These are phyloP conservation scores for Penicillium atrosanguineum DNA, from an alignment of 495 filamentous ascomycete species.

Conservation along the genomic window DNA sequence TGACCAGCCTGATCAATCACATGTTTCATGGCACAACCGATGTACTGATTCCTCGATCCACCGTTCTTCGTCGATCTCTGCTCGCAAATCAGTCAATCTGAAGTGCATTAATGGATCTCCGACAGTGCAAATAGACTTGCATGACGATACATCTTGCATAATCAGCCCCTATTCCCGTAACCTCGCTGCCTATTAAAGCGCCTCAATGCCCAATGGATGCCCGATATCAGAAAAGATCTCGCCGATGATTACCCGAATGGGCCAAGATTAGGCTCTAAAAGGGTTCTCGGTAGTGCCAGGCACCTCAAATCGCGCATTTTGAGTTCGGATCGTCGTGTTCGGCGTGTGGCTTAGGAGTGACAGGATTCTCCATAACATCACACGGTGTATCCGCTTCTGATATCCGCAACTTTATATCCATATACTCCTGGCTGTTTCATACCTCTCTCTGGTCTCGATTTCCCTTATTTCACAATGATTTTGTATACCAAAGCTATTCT, in stretches of 20 bases:
- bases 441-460: background rate
- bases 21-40: background rate
- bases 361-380: background rate
- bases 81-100: background rate
- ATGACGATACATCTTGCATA: background rate
- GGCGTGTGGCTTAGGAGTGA: background rate
- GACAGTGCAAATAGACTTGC: background rate
- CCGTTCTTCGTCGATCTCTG: background rate
- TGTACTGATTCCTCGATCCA: background rate
- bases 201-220: constrained; percentile 11
- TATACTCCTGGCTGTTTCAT: background rate
- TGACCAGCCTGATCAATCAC: background rate
- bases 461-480: background rate
- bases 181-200: background rate
- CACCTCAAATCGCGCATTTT: background rate
- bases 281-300: background rate
- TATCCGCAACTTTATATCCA: background rate
- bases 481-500: background rate
- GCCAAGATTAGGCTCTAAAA: background rate
- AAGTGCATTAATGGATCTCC: background rate
- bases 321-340: background rate
- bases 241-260: background rate
- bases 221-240: constrained; percentile 5
- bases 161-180: constrained; percentile 1
- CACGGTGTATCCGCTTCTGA: background rate